Evolutionary conservation across 257 asterid species (phyloP), one percentile per base, ranked within the genome.

Genomic region (Penstemon davidsonii): DNA sequence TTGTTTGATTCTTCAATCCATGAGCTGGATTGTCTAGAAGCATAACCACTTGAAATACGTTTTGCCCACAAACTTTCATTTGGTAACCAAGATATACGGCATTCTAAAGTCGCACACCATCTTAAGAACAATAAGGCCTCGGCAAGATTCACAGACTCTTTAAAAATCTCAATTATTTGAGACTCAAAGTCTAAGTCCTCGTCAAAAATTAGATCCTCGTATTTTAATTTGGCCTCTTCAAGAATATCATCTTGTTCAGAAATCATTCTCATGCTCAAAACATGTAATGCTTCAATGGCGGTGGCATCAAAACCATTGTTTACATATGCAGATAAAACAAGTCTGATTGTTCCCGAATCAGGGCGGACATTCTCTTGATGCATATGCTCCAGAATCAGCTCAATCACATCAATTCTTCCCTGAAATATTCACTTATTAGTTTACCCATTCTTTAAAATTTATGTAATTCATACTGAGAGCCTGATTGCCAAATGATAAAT

Each of bases 261-360:
- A 67, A 93, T 83, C 98, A 88, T 90, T 73, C 96, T 81, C 89
- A 88, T 68, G 62, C 97, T 83, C 68, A 85, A 61, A 62, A 90
- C 94, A 72, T 83, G 97, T 78, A 93, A 72, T 13, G 98, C 98
- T 79, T 93, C 97, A 85, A 88, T 77, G 64, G 92, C 97, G 18
- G 92, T 90, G 73, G 67, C 85, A 38, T 78, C 41, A 69, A 83
- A 80, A 41, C 84, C 96, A 51, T 57, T 78, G 53, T 76, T 71
- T 36, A 62, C 82, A 71, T 90, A 93, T 62, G 90, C 94, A n/a
- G 80, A 37, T 73, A 87, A 88, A 68, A 90, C 92, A 69, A 74
- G 75, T 54, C 79, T 67, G 82, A 96, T 88, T 54, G 96, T 86
- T 3, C 90, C 76, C 67, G 96, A 82, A 69, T 93, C 96, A 65